Evolutionary conservation across 78 protist species (phyloP).

Genomic region (Dictyostelium firmibasis): DNA sequence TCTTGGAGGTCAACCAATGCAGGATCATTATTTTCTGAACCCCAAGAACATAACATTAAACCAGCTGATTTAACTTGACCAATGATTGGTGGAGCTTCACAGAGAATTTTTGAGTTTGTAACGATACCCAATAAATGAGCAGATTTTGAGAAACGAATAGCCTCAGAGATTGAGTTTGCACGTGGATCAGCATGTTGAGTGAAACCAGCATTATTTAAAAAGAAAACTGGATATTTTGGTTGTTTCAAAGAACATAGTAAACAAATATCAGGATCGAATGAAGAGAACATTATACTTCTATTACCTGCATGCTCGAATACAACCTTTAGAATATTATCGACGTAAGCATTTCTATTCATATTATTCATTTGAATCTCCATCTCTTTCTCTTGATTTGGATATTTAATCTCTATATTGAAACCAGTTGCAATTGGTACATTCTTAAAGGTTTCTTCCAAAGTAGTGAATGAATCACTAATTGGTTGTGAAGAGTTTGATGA

Average conservation of each 20-base stretch:
- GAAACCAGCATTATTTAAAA: slow-evolving; percentile 78
- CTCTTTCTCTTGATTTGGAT: slow-evolving; percentile 55
- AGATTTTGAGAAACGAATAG: slow-evolving; percentile 77
- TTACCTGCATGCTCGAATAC: slow-evolving; percentile 81
- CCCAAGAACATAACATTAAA: slow-evolving; percentile 83
- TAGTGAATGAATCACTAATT: slow-evolving; percentile 46
- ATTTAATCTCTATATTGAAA: slow-evolving; percentile 87
- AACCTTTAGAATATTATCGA: slow-evolving; percentile 58
- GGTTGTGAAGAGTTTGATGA: neutral
- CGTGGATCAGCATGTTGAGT: slow-evolving; percentile 77
- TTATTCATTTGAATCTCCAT: neutral
- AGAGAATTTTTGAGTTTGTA: slow-evolving; percentile 60
- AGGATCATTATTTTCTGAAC: slow-evolving; percentile 81
- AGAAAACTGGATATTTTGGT: slow-evolving; percentile 89
- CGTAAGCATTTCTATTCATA: slow-evolving; percentile 61
- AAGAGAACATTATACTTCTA: slow-evolving; percentile 82
- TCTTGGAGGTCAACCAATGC: slow-evolving; percentile 76
- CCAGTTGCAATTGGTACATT: slow-evolving; percentile 79
- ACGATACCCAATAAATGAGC: slow-evolving; percentile 80
- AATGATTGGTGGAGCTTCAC: slow-evolving; percentile 67
- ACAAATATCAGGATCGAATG: slow-evolving; percentile 87
- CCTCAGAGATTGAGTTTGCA: slow-evolving; percentile 50
- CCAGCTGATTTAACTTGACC: slow-evolving; percentile 74
- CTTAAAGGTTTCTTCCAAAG: slow-evolving; percentile 76
- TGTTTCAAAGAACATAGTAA: slow-evolving; percentile 69